Base-by-base conservation (phyloP, 1,284 basidiomycete species). In the Sporisorium reilianum region DNA sequence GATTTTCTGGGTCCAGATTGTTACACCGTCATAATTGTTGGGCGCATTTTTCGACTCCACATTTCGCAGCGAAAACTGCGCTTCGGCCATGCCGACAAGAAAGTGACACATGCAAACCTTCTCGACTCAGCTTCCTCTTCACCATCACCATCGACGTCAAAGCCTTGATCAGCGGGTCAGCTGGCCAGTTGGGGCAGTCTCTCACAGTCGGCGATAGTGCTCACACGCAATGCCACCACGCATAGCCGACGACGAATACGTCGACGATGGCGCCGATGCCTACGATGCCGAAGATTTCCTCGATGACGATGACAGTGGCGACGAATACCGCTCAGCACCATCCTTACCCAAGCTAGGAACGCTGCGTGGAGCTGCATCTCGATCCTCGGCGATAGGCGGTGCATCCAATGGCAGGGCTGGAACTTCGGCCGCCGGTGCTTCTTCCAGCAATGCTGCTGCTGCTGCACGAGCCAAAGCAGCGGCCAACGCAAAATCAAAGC, bases 261-360 rank as follows among this genome's bases (percentile, higher is more conserved):
- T 74, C 22, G 65, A 70, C 38, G 71, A 64, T 20, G 75, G 67
- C 18, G 62, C 64, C 28, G 69, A 70, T 30, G 60, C 52, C 25
- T 67, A 77, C 46, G 75, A 73, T 41, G 66, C 64, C 25, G 75
- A 77, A 41, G 75, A 74, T 42, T 77, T 61, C 23, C 60, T 77
- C 22, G 75, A 77, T 32, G 75, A 77, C 42, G 75, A 77, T 45
- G 71, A 74, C 53, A 64, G 59, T 34, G 75, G 71, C 10, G 75
- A 77, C 53, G 75, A 77, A 20, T 77, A 71, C 44, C 70, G 73
- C 7, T 58, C 64, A 20, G 68, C 65, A 0, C 73, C 68, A 9
- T 59, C 64, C 0, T 48, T 75, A 6, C 73, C 73, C 8, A 65
- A 61, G 36, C 55, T 75, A n/a, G 67, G 67, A 2, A 49, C 66